Base-by-base conservation (phyloP, 495 filamentous ascomycete genomes). In the Tuber magnatum region DNA sequence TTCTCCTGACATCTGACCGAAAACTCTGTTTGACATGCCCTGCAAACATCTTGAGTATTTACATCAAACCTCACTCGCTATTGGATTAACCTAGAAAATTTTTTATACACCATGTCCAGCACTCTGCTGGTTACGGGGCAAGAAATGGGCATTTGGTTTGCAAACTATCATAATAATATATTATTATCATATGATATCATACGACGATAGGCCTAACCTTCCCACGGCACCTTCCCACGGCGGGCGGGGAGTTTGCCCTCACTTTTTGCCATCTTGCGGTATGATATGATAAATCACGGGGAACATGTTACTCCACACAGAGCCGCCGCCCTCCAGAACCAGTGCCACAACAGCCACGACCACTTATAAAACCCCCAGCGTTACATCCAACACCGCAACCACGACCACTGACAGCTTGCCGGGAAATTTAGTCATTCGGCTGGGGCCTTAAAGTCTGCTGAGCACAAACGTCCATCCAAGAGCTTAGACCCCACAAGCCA, bases 301-400 rank as follows among this genome's bases (percentile, higher is more conserved):
- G 56, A 4, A 65, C 56, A 65, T 18, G 35, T 65, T 20, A 18
- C 56, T 65, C 56, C 56, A 65, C 56, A 35, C 56, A 65, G 56
- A 65, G 56, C 56, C 56, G 56, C 56, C 56, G 56, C 56, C 56
- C 28, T 6, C 56, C 18, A 65, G 56, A 9, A 65, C 28, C 56
- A 65, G 56, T 65, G 56, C 56, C 56, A 65, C 56, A 4, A 65
- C 56, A 65, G 56, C 56, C 28, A 16, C 56, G 69, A 44, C 69
- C 69, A 35, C 24, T 44, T 32, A 24, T 1, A 24, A 14, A 24
- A 35, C 18, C 42, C 32, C 39, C 7, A 35, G 42, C 43, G 28
- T 51, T 73, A n/a, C 43, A 24, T 32, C 70, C 6, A 43, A 40
- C 40, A 72, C 41, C 38, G 44, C 70, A 32, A 72, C 71, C 40